These are phyloP conservation scores for Leccinum solheimii DNA, from an alignment of 1,284 basidiomycete genomes.

Conservation along the genomic window DNA sequence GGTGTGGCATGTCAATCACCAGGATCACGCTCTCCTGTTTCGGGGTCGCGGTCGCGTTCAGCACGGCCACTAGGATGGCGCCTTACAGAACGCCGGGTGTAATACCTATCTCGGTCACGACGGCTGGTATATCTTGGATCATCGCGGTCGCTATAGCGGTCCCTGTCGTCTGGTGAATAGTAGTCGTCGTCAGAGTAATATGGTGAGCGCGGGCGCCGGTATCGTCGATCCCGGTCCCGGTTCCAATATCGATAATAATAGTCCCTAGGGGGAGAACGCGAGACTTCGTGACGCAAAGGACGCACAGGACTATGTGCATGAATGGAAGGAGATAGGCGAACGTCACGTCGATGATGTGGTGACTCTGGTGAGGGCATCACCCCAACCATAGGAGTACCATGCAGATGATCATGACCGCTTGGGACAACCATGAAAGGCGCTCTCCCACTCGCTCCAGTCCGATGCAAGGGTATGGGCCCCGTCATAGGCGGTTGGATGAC, in stretches of 20 bases:
- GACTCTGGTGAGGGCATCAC: constrained; percentile 21
- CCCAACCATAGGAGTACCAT: constrained; percentile 13
- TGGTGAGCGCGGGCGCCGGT: neutral
- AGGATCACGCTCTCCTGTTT: constrained; percentile 20
- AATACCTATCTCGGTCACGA: neutral
- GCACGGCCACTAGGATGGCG: constrained; percentile 25
- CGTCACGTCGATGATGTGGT: neutral
- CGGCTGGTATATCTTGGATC: constrained; percentile 2
- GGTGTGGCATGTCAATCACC: constrained; percentile 7
- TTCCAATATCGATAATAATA: constrained; percentile 5
- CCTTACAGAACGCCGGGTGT: neutral
- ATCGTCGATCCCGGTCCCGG: constrained; percentile 4
- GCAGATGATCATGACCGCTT: constrained; percentile 7
- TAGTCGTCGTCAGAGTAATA: constrained; percentile 10
- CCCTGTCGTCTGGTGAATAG: constrained; percentile 13
- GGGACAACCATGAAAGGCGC: constrained; percentile 20
- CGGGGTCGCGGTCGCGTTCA: neutral
- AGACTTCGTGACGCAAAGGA: neutral
- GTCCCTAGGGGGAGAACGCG: constrained; percentile 14
- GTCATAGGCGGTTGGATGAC: constrained; percentile 24
- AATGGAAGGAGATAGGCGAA: constrained; percentile 27
- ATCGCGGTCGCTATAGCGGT: neutral
- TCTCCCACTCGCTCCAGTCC: constrained; percentile 19
- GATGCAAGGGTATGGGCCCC: constrained; percentile 12
- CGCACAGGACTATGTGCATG: constrained; percentile 14